Conservation (phyloP, 2,329 filamentous ascomycete species). For the Grosmannia serpens region DNA sequence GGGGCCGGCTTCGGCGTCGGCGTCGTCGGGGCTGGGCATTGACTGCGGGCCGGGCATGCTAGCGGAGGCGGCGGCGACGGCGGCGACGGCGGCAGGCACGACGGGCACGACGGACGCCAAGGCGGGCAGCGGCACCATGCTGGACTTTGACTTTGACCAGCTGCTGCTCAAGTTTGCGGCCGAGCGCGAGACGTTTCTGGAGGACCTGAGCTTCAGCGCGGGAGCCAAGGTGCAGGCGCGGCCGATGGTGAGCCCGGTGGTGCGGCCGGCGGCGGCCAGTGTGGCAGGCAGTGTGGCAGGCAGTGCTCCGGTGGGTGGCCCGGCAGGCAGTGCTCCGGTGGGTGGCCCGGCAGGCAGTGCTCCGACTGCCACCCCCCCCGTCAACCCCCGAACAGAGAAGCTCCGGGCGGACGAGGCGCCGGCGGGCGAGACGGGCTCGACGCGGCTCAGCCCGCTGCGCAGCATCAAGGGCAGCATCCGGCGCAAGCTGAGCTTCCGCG, state of each 20-base stretch:
- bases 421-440: constrained; percentile 29
- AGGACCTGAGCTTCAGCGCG: constrained; percentile 81
- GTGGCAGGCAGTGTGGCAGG: too few relatives aligned
- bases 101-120: constrained; percentile 4
- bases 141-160: constrained; percentile 84
- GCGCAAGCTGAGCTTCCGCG: constrained; percentile 81
- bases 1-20: too few relatives aligned
- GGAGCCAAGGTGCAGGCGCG: constrained; percentile 63
- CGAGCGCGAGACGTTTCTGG: constrained; percentile 87
- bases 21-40: background rate
- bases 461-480: constrained; percentile 74
- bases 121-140: constrained; percentile 18
- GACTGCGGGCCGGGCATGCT: background rate
- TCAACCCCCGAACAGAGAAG: constrained; percentile 65
- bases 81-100: too few relatives aligned
- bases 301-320: too few relatives aligned
- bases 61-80: background rate
- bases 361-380: too few relatives aligned
- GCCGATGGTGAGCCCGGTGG: constrained; percentile 42
- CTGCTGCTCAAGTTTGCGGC: constrained; percentile 88
- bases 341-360: too few relatives aligned
- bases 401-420: constrained; percentile 61
- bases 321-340: too few relatives aligned
- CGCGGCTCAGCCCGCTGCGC: constrained; percentile 41
- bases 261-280: too few relatives aligned